Evolutionary conservation across 352 stramenopile species (phyloP).

Genomic region (Globisporangium abappressorium): DNA sequence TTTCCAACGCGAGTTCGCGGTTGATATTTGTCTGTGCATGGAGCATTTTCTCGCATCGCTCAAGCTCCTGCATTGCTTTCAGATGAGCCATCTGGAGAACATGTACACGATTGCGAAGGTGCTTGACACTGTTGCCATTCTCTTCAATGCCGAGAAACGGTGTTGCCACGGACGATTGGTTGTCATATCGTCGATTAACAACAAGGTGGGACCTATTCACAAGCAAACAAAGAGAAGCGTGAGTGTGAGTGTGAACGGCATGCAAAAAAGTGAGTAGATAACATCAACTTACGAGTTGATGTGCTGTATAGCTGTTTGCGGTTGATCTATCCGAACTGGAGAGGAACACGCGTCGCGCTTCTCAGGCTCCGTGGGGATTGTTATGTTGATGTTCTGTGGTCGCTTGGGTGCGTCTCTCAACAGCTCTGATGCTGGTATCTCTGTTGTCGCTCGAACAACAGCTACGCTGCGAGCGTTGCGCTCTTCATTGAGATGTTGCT

Average conservation of each 20-base stretch:
- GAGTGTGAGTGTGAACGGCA: slow-evolving; percentile 5
- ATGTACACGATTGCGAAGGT: slow-evolving; percentile 78
- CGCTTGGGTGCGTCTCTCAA: slow-evolving; percentile 17
- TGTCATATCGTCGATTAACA: slow-evolving; percentile 35
- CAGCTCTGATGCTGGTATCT: slow-evolving; percentile 5
- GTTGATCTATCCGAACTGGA: slow-evolving; percentile 36
- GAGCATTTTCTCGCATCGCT: slow-evolving; percentile 93
- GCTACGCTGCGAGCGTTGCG: slow-evolving; percentile 38
- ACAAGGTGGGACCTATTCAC: slow-evolving; percentile 25
- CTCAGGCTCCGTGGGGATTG: slow-evolving; percentile 26
- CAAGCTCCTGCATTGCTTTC: slow-evolving; percentile 88
- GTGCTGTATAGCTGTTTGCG: not conserved
- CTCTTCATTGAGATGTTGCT: slow-evolving; percentile 71
- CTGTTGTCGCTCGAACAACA: slow-evolving; percentile 25
- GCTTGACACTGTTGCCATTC: slow-evolving; percentile 41
- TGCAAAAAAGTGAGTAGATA: not conserved
- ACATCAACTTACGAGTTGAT: not conserved
- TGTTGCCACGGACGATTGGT: slow-evolving; percentile 9
- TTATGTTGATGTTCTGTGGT: not conserved
- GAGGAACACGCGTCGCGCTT: slow-evolving; percentile 65
- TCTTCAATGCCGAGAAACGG: slow-evolving; percentile 7
- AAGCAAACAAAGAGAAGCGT: slow-evolving; percentile 5
- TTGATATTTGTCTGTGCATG: slow-evolving; percentile 95
- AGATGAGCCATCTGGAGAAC: slow-evolving; percentile 89
- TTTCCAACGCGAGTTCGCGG: slow-evolving; percentile 87